Percentiles rank a stretch among this genome's conserved stretches.
Conservation (phyloP, 2,329 filamentous ascomycete species). For the Samsoniella hepiali region DNA sequence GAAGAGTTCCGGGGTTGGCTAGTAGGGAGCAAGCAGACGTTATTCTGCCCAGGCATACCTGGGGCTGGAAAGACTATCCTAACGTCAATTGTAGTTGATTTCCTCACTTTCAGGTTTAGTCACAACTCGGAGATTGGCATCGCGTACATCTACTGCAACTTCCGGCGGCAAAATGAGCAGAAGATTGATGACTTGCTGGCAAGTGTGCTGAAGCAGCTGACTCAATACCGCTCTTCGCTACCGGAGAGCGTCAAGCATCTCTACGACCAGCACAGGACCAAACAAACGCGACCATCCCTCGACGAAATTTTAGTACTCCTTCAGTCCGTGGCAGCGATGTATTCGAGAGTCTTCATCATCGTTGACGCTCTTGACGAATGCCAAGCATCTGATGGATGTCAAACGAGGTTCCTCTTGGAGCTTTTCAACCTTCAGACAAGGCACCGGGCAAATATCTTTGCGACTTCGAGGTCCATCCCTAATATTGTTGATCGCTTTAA, state of each 20-base stretch:
- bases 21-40: slow-evolving; percentile 21
- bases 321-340: background rate
- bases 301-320: slow-evolving; percentile 17
- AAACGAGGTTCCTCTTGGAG: background rate
- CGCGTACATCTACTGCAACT: slow-evolving; percentile 48
- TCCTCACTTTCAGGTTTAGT: no score
- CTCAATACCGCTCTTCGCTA: slow-evolving; percentile 24
- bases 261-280: background rate
- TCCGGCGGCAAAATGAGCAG: slow-evolving; percentile 38
- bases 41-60: slow-evolving; percentile 38
- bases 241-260: slow-evolving; percentile 30
- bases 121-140: slow-evolving; percentile 31
- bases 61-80: slow-evolving; percentile 17
- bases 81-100: slow-evolving; percentile 4
- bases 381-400: background rate
- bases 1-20: slow-evolving; percentile 31
- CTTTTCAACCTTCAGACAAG: background rate
- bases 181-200: slow-evolving; percentile 29
- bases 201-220: slow-evolving; percentile 38
- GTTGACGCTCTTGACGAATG: slow-evolving; percentile 30
- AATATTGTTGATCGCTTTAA: slow-evolving; percentile 18
- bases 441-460: slow-evolving; percentile 21
- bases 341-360: slow-evolving; percentile 21
- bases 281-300: background rate
- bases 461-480: slow-evolving; percentile 25